These are phyloP conservation scores for Coleophoma cylindrospora DNA, from an alignment of 2,329 filamentous ascomycete species.

Conservation along the genomic window DNA sequence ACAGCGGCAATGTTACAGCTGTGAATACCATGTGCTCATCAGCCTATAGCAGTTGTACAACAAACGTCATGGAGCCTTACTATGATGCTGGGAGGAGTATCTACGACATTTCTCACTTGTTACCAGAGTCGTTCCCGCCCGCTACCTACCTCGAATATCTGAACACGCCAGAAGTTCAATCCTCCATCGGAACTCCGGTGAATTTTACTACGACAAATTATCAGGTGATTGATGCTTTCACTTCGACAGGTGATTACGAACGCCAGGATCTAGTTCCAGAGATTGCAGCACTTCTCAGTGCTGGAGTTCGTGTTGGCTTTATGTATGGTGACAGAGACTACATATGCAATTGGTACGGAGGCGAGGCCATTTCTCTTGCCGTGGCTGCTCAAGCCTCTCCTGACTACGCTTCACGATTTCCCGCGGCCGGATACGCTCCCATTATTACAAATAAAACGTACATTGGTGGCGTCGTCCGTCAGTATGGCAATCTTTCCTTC, in stretches of 20 bases:
- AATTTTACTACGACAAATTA: conserved; percentile 50
- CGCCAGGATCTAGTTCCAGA: conserved; percentile 55
- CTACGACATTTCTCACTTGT: conserved; percentile 29
- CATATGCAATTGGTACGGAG: conserved; percentile 68
- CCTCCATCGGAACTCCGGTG: conserved; percentile 56
- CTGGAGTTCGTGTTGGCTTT: conserved; percentile 63
- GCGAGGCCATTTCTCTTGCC: conserved; percentile 64
- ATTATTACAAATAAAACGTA: conserved; percentile 65
- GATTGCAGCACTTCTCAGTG: conserved; percentile 54
- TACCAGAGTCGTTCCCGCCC: conserved; percentile 57
- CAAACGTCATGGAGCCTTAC: conserved; percentile 28
- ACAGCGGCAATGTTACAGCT: conserved; percentile 30
- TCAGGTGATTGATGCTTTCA: conserved; percentile 41
- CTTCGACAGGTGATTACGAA: conserved; percentile 53
- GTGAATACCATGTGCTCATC: conserved; percentile 29
- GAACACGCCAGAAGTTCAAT: conserved; percentile 54
- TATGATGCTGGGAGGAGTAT: conserved; percentile 26
- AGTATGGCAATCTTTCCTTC: conserved; percentile 71
- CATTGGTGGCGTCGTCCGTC: conserved; percentile 67
- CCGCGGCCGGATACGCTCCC: conserved; percentile 64
- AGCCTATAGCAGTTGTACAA: conserved; percentile 27
- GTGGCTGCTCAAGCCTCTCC: conserved; percentile 45
- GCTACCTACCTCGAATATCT: conserved; percentile 59
- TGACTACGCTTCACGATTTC: conserved; percentile 50
- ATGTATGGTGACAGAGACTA: conserved; percentile 65